Conservation (phyloP, 345 rosid genomes). For the Salix udensis region DNA sequence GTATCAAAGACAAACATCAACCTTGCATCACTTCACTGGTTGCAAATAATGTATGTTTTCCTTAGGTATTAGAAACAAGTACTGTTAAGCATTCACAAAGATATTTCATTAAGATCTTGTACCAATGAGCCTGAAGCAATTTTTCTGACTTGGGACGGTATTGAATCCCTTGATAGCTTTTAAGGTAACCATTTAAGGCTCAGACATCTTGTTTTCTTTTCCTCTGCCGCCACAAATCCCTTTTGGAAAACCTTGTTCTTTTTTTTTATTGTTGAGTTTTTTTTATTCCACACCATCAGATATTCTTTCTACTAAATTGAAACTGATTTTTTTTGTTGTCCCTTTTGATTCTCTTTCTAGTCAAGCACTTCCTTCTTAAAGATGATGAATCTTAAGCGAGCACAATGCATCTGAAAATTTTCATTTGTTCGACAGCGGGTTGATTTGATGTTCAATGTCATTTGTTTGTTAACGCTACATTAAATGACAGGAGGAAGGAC, state of each 20-base stretch:
- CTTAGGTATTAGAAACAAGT: background rate
- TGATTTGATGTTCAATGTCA: background rate
- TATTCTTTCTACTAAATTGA: background rate
- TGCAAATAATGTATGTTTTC: background rate
- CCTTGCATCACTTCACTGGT: background rate
- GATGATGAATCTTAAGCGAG: background rate
- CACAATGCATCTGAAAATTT: background rate
- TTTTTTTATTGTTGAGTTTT: background rate
- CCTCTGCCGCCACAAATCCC: background rate
- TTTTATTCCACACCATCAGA: background rate
- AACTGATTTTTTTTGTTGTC: background rate
- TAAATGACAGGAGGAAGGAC: slow-evolving; percentile 76
- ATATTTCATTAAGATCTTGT: background rate
- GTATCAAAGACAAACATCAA: background rate
- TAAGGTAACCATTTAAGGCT: background rate
- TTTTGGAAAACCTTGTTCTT: background rate
- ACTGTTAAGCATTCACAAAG: background rate
- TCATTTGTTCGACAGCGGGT: background rate
- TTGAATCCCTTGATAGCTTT: background rate
- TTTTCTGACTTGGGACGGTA: background rate
- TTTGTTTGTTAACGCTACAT: slow-evolving; percentile 5
- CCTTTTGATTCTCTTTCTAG: background rate
- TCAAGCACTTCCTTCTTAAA: background rate
- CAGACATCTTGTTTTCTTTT: background rate
- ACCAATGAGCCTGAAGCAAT: background rate